Evolutionary conservation across 352 stramenopile genomes (phyloP).

Genomic region (Blastocystis sp.): DNA sequence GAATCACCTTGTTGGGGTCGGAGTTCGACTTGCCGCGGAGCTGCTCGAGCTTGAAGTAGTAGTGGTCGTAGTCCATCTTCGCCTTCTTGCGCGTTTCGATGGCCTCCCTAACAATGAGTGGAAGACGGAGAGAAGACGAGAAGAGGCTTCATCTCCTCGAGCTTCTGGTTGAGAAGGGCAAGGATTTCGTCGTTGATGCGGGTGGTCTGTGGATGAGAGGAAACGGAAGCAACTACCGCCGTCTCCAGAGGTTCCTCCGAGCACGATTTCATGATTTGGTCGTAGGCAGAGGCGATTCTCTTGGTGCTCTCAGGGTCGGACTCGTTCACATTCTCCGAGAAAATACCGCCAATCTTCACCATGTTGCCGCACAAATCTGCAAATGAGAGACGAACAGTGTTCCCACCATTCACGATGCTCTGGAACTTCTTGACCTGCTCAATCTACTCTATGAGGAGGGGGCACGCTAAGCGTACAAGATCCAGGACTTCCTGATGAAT

Average conservation of each 20-base stretch:
- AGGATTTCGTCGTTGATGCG: constrained; percentile 64
- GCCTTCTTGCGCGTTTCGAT: constrained; percentile 59
- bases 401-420: constrained; percentile 9
- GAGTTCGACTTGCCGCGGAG: constrained; percentile 50
- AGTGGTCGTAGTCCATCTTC: constrained; percentile 70
- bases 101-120: constrained; percentile 18
- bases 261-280: constrained; percentile 37
- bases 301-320: constrained; percentile 27
- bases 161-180: constrained; percentile 30
- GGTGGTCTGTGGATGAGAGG: not conserved
- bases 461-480: constrained; percentile 7
- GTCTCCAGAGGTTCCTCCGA: constrained; percentile 23
- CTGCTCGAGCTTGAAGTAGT: constrained; percentile 68
- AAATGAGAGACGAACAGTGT: constrained; percentile 8
- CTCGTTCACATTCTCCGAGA: constrained; percentile 4
- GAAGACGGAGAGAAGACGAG: not conserved
- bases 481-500: constrained; percentile 56
- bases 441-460: constrained; percentile 49
- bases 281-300: constrained; percentile 39
- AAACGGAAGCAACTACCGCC: not conserved
- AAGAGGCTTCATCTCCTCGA: constrained; percentile 62
- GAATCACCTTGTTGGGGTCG: constrained; percentile 62
- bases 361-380: constrained; percentile 32
- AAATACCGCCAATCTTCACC: constrained; percentile 10
- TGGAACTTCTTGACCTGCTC: constrained; percentile 63